phyloP scores from a whole-genome alignment of 306 rosid species.

The Corylus heterophylla region DNA sequence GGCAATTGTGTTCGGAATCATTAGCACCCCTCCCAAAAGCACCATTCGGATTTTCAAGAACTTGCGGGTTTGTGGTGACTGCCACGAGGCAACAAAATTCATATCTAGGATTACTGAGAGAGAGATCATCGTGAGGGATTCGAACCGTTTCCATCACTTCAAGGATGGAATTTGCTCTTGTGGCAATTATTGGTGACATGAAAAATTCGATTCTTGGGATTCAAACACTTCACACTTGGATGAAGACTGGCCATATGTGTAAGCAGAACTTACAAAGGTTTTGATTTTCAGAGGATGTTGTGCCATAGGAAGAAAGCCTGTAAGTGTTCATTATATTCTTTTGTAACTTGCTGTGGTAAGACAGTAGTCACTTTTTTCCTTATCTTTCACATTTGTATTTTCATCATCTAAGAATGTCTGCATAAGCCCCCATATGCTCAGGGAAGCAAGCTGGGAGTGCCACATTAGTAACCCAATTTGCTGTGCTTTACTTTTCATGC shows the following conservation, averaged over 20 bases:
- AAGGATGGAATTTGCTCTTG: conserved; percentile 53
- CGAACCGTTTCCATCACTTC: conserved; percentile 57
- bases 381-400: background rate
- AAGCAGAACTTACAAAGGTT: too few relatives aligned
- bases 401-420: too few relatives aligned
- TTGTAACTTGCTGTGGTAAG: background rate
- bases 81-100: conserved; percentile 43
- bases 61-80: conserved; percentile 54
- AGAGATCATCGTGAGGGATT: conserved; percentile 55
- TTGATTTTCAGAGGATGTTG: too few relatives aligned
- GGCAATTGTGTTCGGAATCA: conserved; percentile 48
- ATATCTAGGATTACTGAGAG: conserved; percentile 41
- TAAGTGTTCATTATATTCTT: too few relatives aligned
- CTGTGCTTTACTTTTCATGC: background rate
- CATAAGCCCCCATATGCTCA: too few relatives aligned
- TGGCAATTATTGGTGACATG: conserved; percentile 54
- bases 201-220: background rate
- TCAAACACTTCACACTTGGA: background rate
- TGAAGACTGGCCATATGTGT: background rate
- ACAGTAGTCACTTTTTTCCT: background rate
- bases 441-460: too few relatives aligned
- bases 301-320: too few relatives aligned
- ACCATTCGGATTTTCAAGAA: conserved; percentile 51
- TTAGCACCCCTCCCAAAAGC: conserved; percentile 40
- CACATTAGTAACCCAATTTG: too few relatives aligned